Evolutionary conservation across 192 early-diverging fungal species (phyloP), one percentile per base, ranked within the genome.

Genomic region (Bifiguratus adelaidae): DNA sequence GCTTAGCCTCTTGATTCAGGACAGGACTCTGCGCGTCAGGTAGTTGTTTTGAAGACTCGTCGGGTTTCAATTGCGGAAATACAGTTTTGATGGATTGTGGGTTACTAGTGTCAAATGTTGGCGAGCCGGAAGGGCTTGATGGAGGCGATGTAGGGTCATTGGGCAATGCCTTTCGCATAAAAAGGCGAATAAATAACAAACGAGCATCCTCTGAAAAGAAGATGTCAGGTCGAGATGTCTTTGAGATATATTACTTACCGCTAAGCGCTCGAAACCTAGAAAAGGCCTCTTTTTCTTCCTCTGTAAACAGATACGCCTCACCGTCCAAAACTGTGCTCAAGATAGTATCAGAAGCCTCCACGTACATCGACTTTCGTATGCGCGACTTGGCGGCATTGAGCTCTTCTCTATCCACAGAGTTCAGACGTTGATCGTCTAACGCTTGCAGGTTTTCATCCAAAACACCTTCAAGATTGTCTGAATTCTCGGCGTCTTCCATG

Each of bases 321-420:
- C 58, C 54, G 4, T 61, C 60, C 1, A 71, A 33, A 7, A 71
- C 68, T 3, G 64, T 63, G 7, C 66, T 54, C 34, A 71, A 30
- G 0, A 65, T 65, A 7, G 58, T 27, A 9, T 60, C 51, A 22
- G 66, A 60, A 11, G 56, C 60, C 18, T 65, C 64, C 0, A 59
- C 55, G 29, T 71, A 71, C 34, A 71, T 65, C 0, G 68, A 67
- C n/a, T n/a, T n/a, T n/a, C n/a, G n/a, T n/a, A n/a, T n/a, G n/a
- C n/a, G n/a, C n/a, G n/a, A n/a, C n/a, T n/a, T n/a, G n/a, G n/a
- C n/a, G n/a, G n/a, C n/a, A n/a, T n/a, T n/a, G n/a, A n/a, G n/a
- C n/a, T n/a, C n/a, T n/a, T n/a, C n/a, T n/a, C n/a, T n/a, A n/a
- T n/a, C n/a, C n/a, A n/a, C n/a, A n/a, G n/a, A n/a, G n/a, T n/a